Conservation (phyloP, 352 stramenopile genomes). For the Pythium brassicae region DNA sequence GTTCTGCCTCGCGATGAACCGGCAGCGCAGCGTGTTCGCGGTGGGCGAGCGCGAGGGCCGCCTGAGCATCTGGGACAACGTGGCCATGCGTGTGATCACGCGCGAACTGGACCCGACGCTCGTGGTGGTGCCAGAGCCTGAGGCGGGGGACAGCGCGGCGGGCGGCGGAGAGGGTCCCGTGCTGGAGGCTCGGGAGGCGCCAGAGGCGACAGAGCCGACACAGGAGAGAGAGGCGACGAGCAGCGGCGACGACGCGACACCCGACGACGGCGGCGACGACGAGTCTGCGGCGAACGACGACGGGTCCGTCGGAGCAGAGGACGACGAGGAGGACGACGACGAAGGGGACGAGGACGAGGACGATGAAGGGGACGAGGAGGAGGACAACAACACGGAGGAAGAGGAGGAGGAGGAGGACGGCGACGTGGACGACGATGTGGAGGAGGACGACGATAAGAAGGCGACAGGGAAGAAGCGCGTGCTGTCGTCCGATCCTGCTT, state of each 20-base stretch:
- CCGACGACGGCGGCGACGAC: conserved; percentile 18
- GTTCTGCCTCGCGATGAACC: conserved; percentile 65
- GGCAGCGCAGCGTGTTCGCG: conserved; percentile 53
- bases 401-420: conserved; percentile 19
- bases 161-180: no score
- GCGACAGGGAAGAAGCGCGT: conserved; percentile 13
- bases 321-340: conserved; percentile 37
- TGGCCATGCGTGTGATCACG: conserved; percentile 71
- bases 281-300: conserved; percentile 28
- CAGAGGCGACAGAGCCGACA: no score
- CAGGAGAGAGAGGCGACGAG: conserved; percentile 2
- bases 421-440: conserved; percentile 16
- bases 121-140: conserved; percentile 32
- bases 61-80: conserved; percentile 84
- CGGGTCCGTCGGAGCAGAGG: conserved; percentile 18
- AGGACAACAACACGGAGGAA: no score
- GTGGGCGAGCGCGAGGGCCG: conserved; percentile 77
- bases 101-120: conserved; percentile 72
- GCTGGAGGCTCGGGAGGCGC: no score
- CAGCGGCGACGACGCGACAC: conserved; percentile 1
- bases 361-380: conserved; percentile 25
- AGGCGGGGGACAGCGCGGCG: neutral
- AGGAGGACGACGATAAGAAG: conserved; percentile 15
- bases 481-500: no score
- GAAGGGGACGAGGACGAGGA: conserved; percentile 26